A percentile compares a stretch with the other conserved stretches of the same genome.
Conservation (phyloP, 768 basidiomycete species). For the Hortiboletus campestris region DNA sequence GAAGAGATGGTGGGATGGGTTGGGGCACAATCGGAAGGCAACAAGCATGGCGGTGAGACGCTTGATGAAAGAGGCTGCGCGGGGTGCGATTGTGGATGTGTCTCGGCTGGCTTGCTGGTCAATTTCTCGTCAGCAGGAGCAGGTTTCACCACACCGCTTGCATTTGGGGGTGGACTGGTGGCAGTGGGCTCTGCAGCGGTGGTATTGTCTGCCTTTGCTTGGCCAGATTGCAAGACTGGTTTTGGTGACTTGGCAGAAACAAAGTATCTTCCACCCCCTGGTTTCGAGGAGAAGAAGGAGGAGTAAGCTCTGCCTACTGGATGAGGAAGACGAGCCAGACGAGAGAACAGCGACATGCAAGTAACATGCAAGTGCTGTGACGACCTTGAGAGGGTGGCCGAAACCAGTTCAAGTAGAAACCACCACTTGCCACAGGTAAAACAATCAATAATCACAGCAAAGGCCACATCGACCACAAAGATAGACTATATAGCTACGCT, state of each 20-base stretch:
- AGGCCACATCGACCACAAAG: neutral
- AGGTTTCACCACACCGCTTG: slow-evolving; percentile 13
- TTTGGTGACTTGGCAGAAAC: slow-evolving; percentile 69
- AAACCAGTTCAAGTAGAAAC: neutral
- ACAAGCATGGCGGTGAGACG: slow-evolving; percentile 16
- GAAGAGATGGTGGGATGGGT: slow-evolving; percentile 58
- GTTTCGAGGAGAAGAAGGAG: slow-evolving; percentile 76
- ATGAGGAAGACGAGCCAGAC: slow-evolving; percentile 47
- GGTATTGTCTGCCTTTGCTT: slow-evolving; percentile 40
- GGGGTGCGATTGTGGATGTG: slow-evolving; percentile 17
- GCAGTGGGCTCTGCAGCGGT: slow-evolving; percentile 34
- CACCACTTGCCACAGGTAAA: neutral
- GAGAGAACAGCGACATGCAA: slow-evolving; percentile 50
- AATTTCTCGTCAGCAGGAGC: slow-evolving; percentile 28
- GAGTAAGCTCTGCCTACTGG: slow-evolving; percentile 62
- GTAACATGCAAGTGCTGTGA: slow-evolving; percentile 40
- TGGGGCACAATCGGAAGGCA: slow-evolving; percentile 14
- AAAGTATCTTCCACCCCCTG: slow-evolving; percentile 73
- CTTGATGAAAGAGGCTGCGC: slow-evolving; percentile 6
- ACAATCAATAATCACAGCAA: neutral
- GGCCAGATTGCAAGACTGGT: slow-evolving; percentile 37
- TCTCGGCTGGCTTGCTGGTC: slow-evolving; percentile 23
- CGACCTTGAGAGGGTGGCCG: neutral
- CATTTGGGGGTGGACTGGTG: slow-evolving; percentile 14
- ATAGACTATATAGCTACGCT: neutral